A percentile compares a stretch with the other conserved stretches of the same genome.
Evolutionary conservation across 495 filamentous ascomycete genomes (phyloP).

Genomic region (Penicillium coprophilum): DNA sequence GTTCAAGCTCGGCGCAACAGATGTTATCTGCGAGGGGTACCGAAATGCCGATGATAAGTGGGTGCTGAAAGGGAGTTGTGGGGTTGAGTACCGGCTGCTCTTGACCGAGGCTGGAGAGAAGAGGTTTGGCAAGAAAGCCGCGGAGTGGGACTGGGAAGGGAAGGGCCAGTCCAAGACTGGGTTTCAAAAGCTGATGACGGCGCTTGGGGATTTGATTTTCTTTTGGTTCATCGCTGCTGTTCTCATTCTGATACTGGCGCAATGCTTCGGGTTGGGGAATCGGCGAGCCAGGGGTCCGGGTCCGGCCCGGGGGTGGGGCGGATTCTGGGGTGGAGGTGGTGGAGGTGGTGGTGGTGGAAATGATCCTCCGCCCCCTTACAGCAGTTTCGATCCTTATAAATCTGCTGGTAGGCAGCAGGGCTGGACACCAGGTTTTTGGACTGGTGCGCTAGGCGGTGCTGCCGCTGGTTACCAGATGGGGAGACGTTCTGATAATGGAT

Average conservation of each 20-base stretch:
- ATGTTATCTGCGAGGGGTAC: conserved; percentile 94
- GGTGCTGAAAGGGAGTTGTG: conserved; percentile 86
- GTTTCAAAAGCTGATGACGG: conserved; percentile 16
- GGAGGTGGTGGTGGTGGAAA: conserved; percentile 54
- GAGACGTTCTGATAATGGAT: conserved; percentile 39
- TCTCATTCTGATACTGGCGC: conserved; percentile 27
- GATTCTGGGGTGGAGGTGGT: conserved; percentile 49
- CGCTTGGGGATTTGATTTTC: conserved; percentile 39
- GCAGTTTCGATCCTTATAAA: conserved; percentile 12
- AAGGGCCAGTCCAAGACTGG: conserved; percentile 6
- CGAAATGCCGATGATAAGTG: conserved; percentile 69
- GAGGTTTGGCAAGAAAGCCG: conserved; percentile 53
- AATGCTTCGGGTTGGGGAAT: conserved; percentile 25
- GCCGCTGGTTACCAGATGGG: conserved; percentile 71
- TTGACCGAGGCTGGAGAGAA: conserved; percentile 80
- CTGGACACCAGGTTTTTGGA: conserved; percentile 90
- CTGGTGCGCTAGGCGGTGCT: conserved; percentile 68
- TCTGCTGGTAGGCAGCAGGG: conserved; percentile 38
- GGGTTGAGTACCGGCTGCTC: conserved; percentile 83
- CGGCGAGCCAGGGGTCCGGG: conserved; percentile 8
- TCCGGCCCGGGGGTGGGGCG: conserved; percentile 20
- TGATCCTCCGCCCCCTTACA: conserved; percentile 29
- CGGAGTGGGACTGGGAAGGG: conserved; percentile 5
- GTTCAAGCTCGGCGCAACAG: conserved; percentile 85
- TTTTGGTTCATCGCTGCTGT: conserved; percentile 51